phyloP scores from a whole-genome alignment of 352 stramenopile genomes.

The Pythium apleroticum region DNA sequence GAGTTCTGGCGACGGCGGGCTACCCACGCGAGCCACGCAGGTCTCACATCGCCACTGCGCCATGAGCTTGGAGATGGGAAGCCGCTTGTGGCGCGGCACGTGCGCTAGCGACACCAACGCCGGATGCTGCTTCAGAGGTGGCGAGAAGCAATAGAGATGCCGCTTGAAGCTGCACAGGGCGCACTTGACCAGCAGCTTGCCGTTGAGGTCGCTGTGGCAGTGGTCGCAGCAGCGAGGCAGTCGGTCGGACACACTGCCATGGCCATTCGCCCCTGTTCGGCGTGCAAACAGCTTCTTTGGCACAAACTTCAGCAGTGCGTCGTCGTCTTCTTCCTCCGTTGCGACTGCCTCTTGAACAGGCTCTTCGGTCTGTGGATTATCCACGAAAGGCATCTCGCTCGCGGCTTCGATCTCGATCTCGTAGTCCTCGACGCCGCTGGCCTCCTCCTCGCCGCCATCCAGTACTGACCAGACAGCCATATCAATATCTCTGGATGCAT shows the following conservation, averaged over 20 bases:
- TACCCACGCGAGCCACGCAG: conserved; percentile 18
- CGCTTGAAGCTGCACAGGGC: conserved; percentile 47
- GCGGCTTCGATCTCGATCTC: conserved; percentile 13
- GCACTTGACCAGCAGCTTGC: conserved; percentile 60
- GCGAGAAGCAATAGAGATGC: conserved; percentile 71
- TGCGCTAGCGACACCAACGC: conserved; percentile 23
- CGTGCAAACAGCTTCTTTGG: conserved; percentile 22
- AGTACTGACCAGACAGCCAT: no score
- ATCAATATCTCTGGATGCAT: neutral
- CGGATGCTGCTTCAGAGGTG: conserved; percentile 61
- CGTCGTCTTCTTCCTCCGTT: neutral
- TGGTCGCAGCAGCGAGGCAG: conserved; percentile 33
- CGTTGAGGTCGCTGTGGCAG: conserved; percentile 69
- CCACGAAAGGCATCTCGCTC: neutral
- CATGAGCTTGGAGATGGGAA: conserved; percentile 19
- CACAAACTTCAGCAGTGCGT: conserved; percentile 11
- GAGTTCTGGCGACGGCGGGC: neutral
- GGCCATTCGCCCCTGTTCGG: neutral
- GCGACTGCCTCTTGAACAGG: neutral
- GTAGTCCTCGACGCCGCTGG: conserved; percentile 7
- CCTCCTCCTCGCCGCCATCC: neutral
- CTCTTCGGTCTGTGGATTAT: neutral
- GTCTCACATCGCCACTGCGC: conserved; percentile 31
- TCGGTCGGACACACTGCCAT: neutral
- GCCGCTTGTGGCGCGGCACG: conserved; percentile 27